Evolutionary conservation across 169 alveolate species (phyloP).

Genomic region (Besnoitia besnoiti): DNA sequence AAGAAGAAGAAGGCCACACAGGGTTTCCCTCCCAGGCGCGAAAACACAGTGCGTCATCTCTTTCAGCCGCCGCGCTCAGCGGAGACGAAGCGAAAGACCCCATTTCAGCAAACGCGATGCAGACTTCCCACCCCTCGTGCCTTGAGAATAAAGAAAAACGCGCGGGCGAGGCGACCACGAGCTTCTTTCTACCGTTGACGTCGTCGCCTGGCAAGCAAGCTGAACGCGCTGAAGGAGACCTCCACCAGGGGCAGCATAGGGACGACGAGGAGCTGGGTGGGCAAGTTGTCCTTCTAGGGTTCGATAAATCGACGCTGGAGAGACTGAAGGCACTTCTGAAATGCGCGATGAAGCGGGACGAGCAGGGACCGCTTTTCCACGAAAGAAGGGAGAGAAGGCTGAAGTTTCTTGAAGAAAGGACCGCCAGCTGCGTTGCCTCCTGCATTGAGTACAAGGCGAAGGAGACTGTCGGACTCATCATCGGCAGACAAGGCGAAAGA

Average conservation of each 20-base stretch:
- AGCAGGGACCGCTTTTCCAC: not conserved
- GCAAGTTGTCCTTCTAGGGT: not conserved
- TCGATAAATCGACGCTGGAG: not conserved
- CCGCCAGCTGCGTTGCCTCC: not conserved
- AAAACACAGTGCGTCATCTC: not conserved
- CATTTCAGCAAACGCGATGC: not conserved
- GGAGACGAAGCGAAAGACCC: not conserved
- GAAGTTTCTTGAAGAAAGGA: not conserved
- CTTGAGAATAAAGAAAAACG: not conserved
- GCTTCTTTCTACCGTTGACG: not conserved
- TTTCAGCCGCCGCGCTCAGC: not conserved
- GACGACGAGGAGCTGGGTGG: not conserved
- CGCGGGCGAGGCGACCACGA: not conserved
- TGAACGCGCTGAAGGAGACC: not conserved
- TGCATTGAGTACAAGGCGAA: conserved; percentile 1
- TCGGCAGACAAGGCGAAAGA: conserved; percentile 25
- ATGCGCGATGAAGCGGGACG: not conserved
- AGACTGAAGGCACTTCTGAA: not conserved
- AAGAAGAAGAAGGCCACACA: not conserved
- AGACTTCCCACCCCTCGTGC: not conserved
- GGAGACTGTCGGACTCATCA: conserved; percentile 30
- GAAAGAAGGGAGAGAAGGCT: not conserved
- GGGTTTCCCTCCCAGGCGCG: not conserved
- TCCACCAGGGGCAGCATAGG: not conserved
- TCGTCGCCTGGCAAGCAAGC: not conserved